Percentiles rank a stretch among this genome's conserved stretches.
Conservation (phyloP, 306 rosid species). For the Trichosanthes truncata region DNA sequence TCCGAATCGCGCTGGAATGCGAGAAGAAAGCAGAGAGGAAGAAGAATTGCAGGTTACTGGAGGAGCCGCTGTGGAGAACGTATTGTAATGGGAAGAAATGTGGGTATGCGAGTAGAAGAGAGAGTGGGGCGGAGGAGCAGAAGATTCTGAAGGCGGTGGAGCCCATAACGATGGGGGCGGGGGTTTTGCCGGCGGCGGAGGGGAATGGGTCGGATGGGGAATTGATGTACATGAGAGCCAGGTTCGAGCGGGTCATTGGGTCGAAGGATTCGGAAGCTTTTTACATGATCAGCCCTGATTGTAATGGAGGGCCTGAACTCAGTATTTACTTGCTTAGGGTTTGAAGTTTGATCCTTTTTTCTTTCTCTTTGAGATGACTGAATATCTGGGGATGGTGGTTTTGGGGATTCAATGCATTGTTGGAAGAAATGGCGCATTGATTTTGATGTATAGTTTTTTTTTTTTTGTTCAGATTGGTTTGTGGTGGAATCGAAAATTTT, state of each 20-base stretch:
- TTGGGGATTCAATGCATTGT: background rate
- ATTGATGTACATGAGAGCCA: slow-evolving; percentile 86
- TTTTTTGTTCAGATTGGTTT: background rate
- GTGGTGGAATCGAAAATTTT: background rate
- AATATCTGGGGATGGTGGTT: background rate
- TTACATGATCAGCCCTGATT: slow-evolving; percentile 78
- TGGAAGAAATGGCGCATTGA: background rate
- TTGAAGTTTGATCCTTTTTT: background rate
- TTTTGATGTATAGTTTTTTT: background rate
- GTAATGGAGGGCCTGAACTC: slow-evolving; percentile 70
- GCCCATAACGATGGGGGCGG: slow-evolving; percentile 84
- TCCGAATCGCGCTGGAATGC: slow-evolving; percentile 43
- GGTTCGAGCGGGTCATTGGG: slow-evolving; percentile 77
- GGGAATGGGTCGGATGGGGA: slow-evolving; percentile 44
- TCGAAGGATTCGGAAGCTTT: slow-evolving; percentile 87
- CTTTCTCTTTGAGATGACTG: background rate
- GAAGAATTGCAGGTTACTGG: slow-evolving; percentile 23
- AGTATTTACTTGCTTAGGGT: slow-evolving; percentile 80
- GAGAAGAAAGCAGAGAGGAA: slow-evolving; percentile 35
- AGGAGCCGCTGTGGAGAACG: slow-evolving; percentile 59
- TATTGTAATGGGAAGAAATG: slow-evolving; percentile 81
- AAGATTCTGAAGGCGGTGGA: slow-evolving; percentile 66
- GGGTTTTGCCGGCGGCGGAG: slow-evolving; percentile 52
- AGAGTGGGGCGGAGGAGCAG: slow-evolving; percentile 65
- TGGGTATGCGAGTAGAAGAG: slow-evolving; percentile 46